These are phyloP conservation scores for Penicillium arizonense DNA, from an alignment of 495 filamentous ascomycete genomes.

Conservation along the genomic window DNA sequence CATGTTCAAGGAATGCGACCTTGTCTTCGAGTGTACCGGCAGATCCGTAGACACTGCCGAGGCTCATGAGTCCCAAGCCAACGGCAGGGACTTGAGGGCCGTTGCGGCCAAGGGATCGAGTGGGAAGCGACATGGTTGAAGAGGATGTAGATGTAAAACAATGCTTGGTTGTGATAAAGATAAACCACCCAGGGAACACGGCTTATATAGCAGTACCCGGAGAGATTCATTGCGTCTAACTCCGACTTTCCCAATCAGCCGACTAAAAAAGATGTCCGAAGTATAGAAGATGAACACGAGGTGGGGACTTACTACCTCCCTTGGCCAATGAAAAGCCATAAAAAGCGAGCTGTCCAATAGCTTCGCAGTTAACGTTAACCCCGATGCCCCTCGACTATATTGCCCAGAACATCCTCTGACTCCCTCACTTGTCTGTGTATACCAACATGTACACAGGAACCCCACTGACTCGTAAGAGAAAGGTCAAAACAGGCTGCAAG, in stretches of 20 bases:
- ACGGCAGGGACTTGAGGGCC: constrained; percentile 53
- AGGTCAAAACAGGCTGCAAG: constrained; percentile 27
- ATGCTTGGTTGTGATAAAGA: background rate
- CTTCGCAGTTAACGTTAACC: too few species aligned
- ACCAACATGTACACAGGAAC: background rate
- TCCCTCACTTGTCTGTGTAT: too few species aligned
- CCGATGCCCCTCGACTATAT: too few species aligned
- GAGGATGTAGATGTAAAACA: too few species aligned
- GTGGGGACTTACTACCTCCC: background rate
- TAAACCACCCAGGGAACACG: background rate
- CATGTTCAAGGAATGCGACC: constrained; percentile 38
- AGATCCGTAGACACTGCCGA: constrained; percentile 47
- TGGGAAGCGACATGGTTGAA: constrained; percentile 13
- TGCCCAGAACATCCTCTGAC: too few species aligned
- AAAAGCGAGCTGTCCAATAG: constrained; percentile 13
- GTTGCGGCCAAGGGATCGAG: constrained; percentile 46
- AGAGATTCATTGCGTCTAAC: constrained; percentile 3
- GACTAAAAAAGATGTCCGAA: too few species aligned
- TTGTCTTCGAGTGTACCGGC: constrained; percentile 35
- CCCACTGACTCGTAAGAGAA: background rate
- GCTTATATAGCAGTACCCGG: constrained; percentile 12
- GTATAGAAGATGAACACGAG: too few species aligned
- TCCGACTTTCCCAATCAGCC: background rate
- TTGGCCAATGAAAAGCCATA: constrained; percentile 1
- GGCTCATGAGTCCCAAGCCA: constrained; percentile 56